These are phyloP conservation scores for Citropsis articulata DNA, from an alignment of 345 rosid species.

Conservation along the genomic window DNA sequence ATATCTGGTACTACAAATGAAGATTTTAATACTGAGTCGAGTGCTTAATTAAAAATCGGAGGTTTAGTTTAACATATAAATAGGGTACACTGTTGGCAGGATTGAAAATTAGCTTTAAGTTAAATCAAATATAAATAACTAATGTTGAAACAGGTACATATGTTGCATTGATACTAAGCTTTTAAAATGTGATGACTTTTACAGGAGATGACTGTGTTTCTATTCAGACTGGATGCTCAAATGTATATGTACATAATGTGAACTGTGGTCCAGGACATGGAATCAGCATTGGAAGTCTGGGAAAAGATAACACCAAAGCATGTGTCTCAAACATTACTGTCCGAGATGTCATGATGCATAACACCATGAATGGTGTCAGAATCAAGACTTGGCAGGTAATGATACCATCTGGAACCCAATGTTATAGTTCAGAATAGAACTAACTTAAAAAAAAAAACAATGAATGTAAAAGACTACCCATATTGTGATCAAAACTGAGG, in stretches of 20 bases:
- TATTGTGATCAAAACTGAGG: constrained; percentile 11
- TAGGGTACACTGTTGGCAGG: neutral
- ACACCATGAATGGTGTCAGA: constrained; percentile 89
- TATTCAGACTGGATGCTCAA: constrained; percentile 88
- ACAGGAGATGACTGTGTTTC: constrained; percentile 97
- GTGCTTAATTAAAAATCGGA: neutral
- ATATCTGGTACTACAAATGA: neutral
- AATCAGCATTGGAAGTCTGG: constrained; percentile 93
- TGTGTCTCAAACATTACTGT: constrained; percentile 92
- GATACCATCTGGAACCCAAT: constrained; percentile 5
- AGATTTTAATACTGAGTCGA: neutral
- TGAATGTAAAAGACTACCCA: neutral
- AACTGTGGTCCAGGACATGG: constrained; percentile 99
- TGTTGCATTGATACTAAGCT: constrained; percentile 11
- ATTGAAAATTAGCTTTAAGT: constrained; percentile 1
- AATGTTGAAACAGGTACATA: neutral
- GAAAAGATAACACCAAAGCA: constrained; percentile 77
- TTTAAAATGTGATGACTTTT: constrained; percentile 24
- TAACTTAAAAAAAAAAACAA: neutral
- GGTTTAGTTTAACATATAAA: neutral
- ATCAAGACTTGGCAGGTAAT: constrained; percentile 99
- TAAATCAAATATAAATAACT: neutral
- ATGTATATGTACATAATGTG: constrained; percentile 74
- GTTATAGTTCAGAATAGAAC: neutral
- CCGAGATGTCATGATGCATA: constrained; percentile 69